Evolutionary conservation across 495 filamentous ascomycete genomes (phyloP).

Genomic region (Hyphodiscus hymeniophilus): DNA sequence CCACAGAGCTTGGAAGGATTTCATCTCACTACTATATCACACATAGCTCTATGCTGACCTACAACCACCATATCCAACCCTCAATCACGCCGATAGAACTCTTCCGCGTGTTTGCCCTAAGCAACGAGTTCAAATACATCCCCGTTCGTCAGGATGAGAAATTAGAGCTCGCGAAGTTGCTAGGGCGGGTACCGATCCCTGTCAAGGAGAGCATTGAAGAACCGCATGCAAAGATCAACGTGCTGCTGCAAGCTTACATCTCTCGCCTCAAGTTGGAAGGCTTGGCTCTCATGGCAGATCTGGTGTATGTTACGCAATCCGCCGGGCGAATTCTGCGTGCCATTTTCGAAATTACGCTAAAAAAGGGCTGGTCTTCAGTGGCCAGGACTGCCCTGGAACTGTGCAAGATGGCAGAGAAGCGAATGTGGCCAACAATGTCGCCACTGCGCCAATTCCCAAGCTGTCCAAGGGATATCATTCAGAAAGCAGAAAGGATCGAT

Average conservation of each 20-base stretch:
- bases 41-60: slow-evolving; percentile 90
- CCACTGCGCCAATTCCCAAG: slow-evolving; percentile 83
- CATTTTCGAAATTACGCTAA: slow-evolving; percentile 91
- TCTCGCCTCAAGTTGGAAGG: slow-evolving; percentile 91
- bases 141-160: slow-evolving; percentile 97
- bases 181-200: slow-evolving; percentile 84
- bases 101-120: slow-evolving; percentile 95
- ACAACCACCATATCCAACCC: slow-evolving; percentile 91
- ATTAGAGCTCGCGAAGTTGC: slow-evolving; percentile 85
- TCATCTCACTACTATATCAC: slow-evolving; percentile 98
- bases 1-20: slow-evolving; percentile 90
- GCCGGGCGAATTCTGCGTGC: slow-evolving; percentile 92
- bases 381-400: slow-evolving; percentile 88
- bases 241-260: slow-evolving; percentile 95
- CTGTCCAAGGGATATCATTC: slow-evolving; percentile 76
- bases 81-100: slow-evolving; percentile 86
- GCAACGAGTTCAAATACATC: slow-evolving; percentile 98
- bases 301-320: slow-evolving; percentile 98
- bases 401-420: slow-evolving; percentile 98
- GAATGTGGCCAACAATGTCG: slow-evolving; percentile 99
- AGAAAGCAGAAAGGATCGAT: slow-evolving; percentile 89
- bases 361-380: slow-evolving; percentile 93
- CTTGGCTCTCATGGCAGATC: slow-evolving; percentile 92
- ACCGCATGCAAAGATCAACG: slow-evolving; percentile 96
- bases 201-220: slow-evolving; percentile 98